These are phyloP conservation scores for Tanozyma kutaoensis DNA, from an alignment of 805 yeast species.

Conservation along the genomic window DNA sequence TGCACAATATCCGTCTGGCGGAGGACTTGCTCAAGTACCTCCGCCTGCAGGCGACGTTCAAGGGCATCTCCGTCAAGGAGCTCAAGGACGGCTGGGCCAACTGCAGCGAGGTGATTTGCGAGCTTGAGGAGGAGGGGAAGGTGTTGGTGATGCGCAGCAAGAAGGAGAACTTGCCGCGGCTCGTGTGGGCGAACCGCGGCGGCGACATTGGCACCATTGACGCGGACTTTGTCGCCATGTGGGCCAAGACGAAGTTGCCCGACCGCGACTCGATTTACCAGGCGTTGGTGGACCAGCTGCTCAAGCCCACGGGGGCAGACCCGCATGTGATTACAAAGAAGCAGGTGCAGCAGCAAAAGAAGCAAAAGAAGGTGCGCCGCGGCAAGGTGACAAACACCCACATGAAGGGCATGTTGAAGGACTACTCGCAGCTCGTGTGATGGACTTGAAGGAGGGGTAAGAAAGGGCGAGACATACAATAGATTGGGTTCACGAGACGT, in stretches of 20 bases:
- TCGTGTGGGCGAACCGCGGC: conserved; percentile 82
- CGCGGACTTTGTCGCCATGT: conserved; percentile 67
- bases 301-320: conserved; percentile 95
- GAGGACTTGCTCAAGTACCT: conserved; percentile 66
- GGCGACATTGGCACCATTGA: conserved; percentile 62
- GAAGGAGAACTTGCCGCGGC: conserved; percentile 87
- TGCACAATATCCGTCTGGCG: conserved; percentile 74
- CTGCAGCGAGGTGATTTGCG: conserved; percentile 65
- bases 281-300: conserved; percentile 65
- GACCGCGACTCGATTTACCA: conserved; percentile 71
- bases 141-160: conserved; percentile 79
- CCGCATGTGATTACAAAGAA: conserved; percentile 80
- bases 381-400: conserved; percentile 94
- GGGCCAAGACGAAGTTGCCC: conserved; percentile 74
- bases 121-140: conserved; percentile 64
- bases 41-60: conserved; percentile 72
- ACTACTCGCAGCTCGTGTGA: conserved; percentile 39
- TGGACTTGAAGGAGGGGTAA: too few relatives aligned
- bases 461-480: too few relatives aligned
- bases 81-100: conserved; percentile 91
- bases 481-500: too few relatives aligned
- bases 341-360: conserved; percentile 44
- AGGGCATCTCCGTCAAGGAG: conserved; percentile 75
- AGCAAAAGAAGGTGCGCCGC: conserved; percentile 83
- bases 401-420: conserved; percentile 90